A percentile compares a stretch with the other conserved stretches of the same genome.
phyloP scores from a whole-genome alignment of 2,329 filamentous ascomycete genomes.

The Fusarium circinatum region DNA sequence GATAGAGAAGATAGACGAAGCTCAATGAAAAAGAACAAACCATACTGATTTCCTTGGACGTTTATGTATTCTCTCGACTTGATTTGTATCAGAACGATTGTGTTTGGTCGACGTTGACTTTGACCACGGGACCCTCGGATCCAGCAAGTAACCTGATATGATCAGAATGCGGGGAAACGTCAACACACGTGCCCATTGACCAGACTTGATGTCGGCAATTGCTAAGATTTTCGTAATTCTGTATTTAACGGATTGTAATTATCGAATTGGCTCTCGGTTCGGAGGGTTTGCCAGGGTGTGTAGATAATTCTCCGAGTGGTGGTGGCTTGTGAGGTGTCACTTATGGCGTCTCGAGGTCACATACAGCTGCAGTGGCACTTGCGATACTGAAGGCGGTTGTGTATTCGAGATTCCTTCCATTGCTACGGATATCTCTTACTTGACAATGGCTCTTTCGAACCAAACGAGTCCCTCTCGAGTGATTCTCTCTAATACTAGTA shows the following conservation, averaged over 20 bases:
- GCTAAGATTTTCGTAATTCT: slow-evolving; percentile 3
- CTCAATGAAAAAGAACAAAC: slow-evolving; percentile 31
- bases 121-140: slow-evolving; percentile 18
- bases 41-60: slow-evolving; percentile 11
- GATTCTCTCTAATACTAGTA: no score
- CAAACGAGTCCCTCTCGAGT: no score
- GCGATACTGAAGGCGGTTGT: no score
- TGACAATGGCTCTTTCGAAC: no score
- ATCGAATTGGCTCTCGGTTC: not conserved
- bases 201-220: not conserved
- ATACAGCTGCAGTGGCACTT: not conserved
- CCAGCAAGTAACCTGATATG: slow-evolving; percentile 5
- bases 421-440: no score
- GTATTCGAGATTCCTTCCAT: not conserved
- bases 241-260: not conserved
- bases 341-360: not conserved
- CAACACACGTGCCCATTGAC: slow-evolving; percentile 22
- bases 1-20: slow-evolving; percentile 35
- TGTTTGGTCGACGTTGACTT: not conserved
- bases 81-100: slow-evolving; percentile 4
- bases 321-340: not conserved
- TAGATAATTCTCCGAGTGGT: not conserved
- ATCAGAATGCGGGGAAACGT: slow-evolving; percentile 29
- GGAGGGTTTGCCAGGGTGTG: not conserved
- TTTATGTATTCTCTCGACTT: not conserved